Evolutionary conservation across 768 basidiomycete genomes (phyloP), one percentile per base, ranked within the genome.

Genomic region (Boletus barrowsii): DNA sequence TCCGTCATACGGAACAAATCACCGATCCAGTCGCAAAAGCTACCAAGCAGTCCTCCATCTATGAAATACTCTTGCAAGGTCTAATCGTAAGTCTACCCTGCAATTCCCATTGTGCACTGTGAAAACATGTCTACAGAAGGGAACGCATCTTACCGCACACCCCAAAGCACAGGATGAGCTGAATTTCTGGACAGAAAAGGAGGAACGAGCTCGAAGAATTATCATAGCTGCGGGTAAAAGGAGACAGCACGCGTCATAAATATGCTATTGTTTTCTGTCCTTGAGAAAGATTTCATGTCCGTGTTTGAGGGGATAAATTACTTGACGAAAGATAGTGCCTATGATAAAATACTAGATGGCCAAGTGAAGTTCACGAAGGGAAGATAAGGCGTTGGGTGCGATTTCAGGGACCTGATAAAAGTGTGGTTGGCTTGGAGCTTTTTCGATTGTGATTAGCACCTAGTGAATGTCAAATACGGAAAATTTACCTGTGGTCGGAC

Each of bases 131-230:
- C 39, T 45, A 37, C 62, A 88, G 87, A 83, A 79, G 64, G 86
- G 83, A 10, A 82, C 84, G 1, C 84, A 83, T 42, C 76, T 84
- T 42, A 84, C 82, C 3, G 86, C 84, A 7, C 94, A 97, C 68
- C 83, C 88, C 2, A 92, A 92, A 67, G 79, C 88, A 1, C 94
- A 96, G 66, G 82, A 83, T 54, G 95, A 98, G 64, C 80, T 93
- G 39, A 83, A 83, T 5, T 93, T 86, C 69, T 97, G 93, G 89
- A 80, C 88, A 4, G 84, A 91, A 59, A 77, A 88, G 52, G 90
- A 93, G 63, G 93, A 94, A 65, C 86, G 90, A 61, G 83, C 90
- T 35, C 75, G 80, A 59, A 73, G 84, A 52, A 79, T 80, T 63
- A 80, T 85, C 37, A 70, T 84, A 52, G 66, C 75, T 37, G 67